phyloP scores from a whole-genome alignment of 208 protist genomes.

The Crithidia bombi region DNA sequence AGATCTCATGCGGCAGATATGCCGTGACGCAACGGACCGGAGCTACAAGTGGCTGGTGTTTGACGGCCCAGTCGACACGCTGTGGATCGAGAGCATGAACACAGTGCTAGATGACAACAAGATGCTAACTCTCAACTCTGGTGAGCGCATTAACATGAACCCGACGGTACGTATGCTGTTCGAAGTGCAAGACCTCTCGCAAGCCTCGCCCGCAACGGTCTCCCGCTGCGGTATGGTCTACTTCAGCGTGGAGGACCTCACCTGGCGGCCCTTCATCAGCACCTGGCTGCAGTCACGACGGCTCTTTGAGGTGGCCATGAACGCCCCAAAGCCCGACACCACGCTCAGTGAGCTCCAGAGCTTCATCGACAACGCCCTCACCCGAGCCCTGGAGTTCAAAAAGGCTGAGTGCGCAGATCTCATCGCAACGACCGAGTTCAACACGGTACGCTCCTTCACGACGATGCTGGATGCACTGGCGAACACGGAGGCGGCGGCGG shows the following conservation, averaged over 20 bases:
- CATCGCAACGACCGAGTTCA: constrained; percentile 87
- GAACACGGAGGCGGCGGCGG: constrained; percentile 76
- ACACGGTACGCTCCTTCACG: constrained; percentile 93
- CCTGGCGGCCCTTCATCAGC: constrained; percentile 94
- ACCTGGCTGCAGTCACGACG: constrained; percentile 93
- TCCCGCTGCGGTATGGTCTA: constrained; percentile 99
- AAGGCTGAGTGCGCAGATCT: constrained; percentile 89
- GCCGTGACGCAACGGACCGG: constrained; percentile 88
- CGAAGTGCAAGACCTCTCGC: constrained; percentile 97
- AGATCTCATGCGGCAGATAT: constrained; percentile 94
- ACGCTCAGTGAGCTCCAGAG: constrained; percentile 82
- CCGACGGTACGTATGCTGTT: constrained; percentile 97
- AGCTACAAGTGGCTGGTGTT: constrained; percentile 98
- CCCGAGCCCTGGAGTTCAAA: constrained; percentile 81
- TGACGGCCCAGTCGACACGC: constrained; percentile 98
- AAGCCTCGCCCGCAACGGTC: constrained; percentile 98
- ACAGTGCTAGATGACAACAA: constrained; percentile 99
- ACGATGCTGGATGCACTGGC: constrained; percentile 96
- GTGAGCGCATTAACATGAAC: constrained; percentile 98
- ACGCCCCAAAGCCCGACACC: constrained; percentile 90
- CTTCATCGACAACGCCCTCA: constrained; percentile 89
- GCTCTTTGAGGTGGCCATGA: constrained; percentile 88
- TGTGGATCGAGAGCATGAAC: constrained; percentile 99
- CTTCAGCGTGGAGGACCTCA: constrained; percentile 95
- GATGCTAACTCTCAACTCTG: constrained; percentile 98